Evolutionary conservation across 2,329 filamentous ascomycete genomes (phyloP), one percentile per base, ranked within the genome.

Genomic region (Tolypocladium ophioglossoides): DNA sequence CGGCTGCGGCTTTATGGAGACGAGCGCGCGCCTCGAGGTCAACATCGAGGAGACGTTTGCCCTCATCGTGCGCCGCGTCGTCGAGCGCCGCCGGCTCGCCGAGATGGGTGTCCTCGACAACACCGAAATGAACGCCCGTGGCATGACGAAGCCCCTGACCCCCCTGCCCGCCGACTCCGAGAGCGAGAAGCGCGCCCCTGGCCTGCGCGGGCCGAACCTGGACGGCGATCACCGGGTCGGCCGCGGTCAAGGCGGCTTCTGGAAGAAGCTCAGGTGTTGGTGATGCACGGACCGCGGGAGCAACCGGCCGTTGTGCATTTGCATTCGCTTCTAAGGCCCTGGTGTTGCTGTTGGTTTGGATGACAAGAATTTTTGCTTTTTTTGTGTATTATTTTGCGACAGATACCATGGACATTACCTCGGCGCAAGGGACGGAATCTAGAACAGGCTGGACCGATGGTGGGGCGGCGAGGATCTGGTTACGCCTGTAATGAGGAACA

Each of bases 41-140:
- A 94, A 94, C 67, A 89, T 94, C 58, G 89, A 94, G 69, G 89
- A 94, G 78, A 92, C 88, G 0, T 94, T 94, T 76, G 87, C 86
- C 38, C 76, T 85, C 40, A 80, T 85, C 56, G 78, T 85, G 46
- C 74, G 81, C 30, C 74, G 82, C 52, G 83, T 86, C 51, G 75
- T 80, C 49, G 82, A 85, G 72, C 73, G 73, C n/a, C 68, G 80
- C 22, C 68, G 72, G 16, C 67, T 77, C 47, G 78, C 78, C 4
- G 76, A 76, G 61, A 69, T 72, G 64, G 78, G 75, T 56, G 60
- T 71, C 52, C 59, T 66, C 50, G 73, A 74, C 55, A 70, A 70
- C 54, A 68, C 69, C 54, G 70, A 66, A 48, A 70, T 74, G 65
- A 76, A 77, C 59, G 74, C 76, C 32, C 70, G 76, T 50, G 79